These are phyloP conservation scores for Priceomyces castillae DNA, from an alignment of 805 yeast species.

Conservation along the genomic window DNA sequence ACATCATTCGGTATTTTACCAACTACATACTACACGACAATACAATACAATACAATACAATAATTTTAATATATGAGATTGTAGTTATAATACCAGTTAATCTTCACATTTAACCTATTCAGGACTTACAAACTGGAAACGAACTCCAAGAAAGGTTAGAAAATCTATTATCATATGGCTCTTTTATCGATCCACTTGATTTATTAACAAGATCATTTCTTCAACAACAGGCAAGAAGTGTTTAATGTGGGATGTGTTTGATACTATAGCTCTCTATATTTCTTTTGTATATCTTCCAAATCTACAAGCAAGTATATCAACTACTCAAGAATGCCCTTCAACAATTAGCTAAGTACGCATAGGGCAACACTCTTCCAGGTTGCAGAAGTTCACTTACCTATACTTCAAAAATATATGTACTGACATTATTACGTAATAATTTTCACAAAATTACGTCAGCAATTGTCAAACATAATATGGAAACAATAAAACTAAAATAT, in stretches of 20 bases:
- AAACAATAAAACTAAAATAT: not conserved
- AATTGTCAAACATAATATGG: no score
- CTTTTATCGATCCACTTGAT: slow-evolving; percentile 34
- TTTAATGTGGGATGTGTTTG: slow-evolving; percentile 71
- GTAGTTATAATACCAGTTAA: not conserved
- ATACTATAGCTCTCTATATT: slow-evolving; percentile 32
- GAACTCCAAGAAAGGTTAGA: slow-evolving; percentile 69
- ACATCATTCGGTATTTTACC: not conserved
- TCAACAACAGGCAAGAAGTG: slow-evolving; percentile 69
- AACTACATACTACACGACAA: not conserved
- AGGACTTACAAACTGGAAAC: slow-evolving; percentile 45
- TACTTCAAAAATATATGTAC: no score
- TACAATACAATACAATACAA: not conserved
- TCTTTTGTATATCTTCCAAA: slow-evolving; percentile 34
- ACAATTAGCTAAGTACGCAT: slow-evolving; percentile 51
- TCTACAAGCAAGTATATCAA: slow-evolving; percentile 30
- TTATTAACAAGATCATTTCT: slow-evolving; percentile 54
- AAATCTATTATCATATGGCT: slow-evolving; percentile 43
- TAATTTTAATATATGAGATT: not conserved
- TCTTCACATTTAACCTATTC: slow-evolving; percentile 1
- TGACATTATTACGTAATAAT: no score
- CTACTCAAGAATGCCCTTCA: slow-evolving; percentile 39
- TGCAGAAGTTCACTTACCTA: slow-evolving; percentile 20
- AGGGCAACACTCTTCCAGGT: slow-evolving; percentile 36
- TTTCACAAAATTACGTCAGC: no score